Conservation (phyloP, 495 filamentous ascomycete genomes). For the Penicillium riverlandense region DNA sequence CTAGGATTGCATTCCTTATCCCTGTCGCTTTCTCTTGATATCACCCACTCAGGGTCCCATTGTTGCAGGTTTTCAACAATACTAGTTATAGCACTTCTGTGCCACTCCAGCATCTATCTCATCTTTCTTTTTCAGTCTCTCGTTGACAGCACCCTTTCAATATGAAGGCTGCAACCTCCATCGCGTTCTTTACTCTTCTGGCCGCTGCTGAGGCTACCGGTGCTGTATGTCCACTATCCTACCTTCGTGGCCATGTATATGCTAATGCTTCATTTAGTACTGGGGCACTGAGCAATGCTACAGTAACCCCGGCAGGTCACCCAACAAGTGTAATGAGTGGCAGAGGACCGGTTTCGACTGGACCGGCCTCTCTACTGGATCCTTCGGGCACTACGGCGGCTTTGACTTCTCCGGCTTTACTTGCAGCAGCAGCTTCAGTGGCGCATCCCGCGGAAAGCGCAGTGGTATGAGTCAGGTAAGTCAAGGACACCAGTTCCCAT, state of each 20-base stretch:
- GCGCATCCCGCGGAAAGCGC: slow-evolving; percentile 37
- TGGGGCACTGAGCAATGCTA: slow-evolving; percentile 57
- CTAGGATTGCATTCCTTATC: no score
- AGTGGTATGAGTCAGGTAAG: slow-evolving; percentile 26
- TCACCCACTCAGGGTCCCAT: no score
- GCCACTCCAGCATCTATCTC: slow-evolving; percentile 3
- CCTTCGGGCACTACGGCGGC: slow-evolving; percentile 60
- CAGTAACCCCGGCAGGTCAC: slow-evolving; percentile 61
- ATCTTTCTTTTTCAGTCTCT: slow-evolving; percentile 21
- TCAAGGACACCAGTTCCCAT: not conserved
- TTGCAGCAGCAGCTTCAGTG: slow-evolving; percentile 50
- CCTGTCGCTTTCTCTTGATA: no score
- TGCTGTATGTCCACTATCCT: slow-evolving; percentile 10
- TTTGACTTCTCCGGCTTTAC: slow-evolving; percentile 67
- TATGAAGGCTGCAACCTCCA: slow-evolving; percentile 19
- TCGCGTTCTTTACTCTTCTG: slow-evolving; percentile 24
- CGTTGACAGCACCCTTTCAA: slow-evolving; percentile 14
- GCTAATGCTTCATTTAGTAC: slow-evolving; percentile 14
- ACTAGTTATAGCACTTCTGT: no score
- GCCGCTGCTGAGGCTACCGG: slow-evolving; percentile 20
- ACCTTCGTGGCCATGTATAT: not conserved
- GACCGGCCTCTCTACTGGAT: slow-evolving; percentile 51
- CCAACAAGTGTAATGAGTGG: slow-evolving; percentile 66
- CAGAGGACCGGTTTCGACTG: slow-evolving; percentile 68
- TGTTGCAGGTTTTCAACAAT: no score